Evolutionary conservation across 2,329 filamentous ascomycete genomes (phyloP), one percentile per base, ranked within the genome.

Genomic region (Fusarium sterilihyphosum): DNA sequence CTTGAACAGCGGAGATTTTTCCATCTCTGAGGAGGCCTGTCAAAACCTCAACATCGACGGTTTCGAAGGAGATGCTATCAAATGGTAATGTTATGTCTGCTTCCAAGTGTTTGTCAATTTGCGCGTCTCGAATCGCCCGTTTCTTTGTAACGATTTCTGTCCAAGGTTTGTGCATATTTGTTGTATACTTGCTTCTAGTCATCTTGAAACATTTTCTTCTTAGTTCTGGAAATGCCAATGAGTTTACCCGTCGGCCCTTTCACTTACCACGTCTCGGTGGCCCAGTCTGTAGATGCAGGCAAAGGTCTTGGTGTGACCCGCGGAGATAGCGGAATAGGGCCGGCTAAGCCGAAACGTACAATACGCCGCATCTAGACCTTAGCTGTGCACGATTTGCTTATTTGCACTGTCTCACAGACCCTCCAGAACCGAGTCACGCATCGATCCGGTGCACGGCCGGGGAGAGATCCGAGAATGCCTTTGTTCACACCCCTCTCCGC

Each of bases 111-210:
- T 26, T 52, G 9, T 53, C 26, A 26, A 61, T 26, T 26, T 40
- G 35, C 2, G 58, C 22, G 6, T 53, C 35, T 61, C 35, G 26
- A 13, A 33, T 26, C 6, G 16, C 44, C 7, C 58, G 8, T 13
- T 61, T 61, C 4, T n/a, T 14, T 20, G 13, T 12, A 9, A 38
- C 58, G 4, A 61, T 7, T 8, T 40, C 26, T 16, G 6, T 13
- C 58, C 58, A 61, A 2, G 44, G 17, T 4, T 5, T 24, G 11
- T 33, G 6, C 12, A 24, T 0, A 2, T 8, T 8, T 5, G 22
- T 4, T 5, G 14, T 3, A 33, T 8, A 10, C 6, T 41, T 6
- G 3, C 8, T 22, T 6, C 3, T 12, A 10, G 16, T 0, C 13
- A 60, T 20, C 22, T 6, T 22, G 16, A 31, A 16, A 5, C 20